Percentiles rank a stretch among this genome's conserved stretches.
phyloP scores from a whole-genome alignment of 1,284 basidiomycete genomes.

The Melampsora americana region DNA sequence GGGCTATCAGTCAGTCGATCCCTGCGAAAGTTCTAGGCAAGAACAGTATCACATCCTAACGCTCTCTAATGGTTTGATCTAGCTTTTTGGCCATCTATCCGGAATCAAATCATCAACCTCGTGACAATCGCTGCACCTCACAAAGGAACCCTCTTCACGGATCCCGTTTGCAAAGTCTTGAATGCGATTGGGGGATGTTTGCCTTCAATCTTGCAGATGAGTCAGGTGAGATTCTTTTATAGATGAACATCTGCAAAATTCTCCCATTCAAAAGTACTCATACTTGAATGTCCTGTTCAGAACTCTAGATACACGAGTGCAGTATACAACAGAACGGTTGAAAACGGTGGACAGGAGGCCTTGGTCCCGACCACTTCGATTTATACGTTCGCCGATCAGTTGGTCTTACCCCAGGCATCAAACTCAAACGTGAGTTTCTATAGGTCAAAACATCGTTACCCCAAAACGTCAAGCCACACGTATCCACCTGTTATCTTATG shows the following conservation, averaged over 20 bases:
- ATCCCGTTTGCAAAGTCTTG: slow-evolving; percentile 44
- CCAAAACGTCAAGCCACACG: neutral
- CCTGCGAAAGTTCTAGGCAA: neutral
- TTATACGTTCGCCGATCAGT: slow-evolving; percentile 1
- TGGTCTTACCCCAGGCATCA: too few species aligned
- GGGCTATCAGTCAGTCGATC: slow-evolving; percentile 24
- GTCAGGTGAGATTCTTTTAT: neutral
- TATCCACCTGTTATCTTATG: too few species aligned
- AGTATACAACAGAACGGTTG: neutral
- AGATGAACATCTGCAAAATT: too few species aligned
- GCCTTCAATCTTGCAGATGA: slow-evolving; percentile 2
- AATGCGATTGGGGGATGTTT: slow-evolving; percentile 12
- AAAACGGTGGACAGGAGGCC: neutral
- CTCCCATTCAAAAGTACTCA: too few species aligned
- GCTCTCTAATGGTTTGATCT: slow-evolving; percentile 24
- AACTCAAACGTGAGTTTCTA: neutral
- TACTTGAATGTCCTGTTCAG: neutral
- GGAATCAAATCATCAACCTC: too few species aligned
- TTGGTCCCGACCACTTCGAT: slow-evolving; percentile 22
- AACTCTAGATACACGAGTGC: slow-evolving; percentile 1
- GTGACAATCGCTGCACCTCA: too few species aligned
- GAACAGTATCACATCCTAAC: neutral
- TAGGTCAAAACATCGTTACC: neutral
- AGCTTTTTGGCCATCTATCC: slow-evolving; percentile 45
- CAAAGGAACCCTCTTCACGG: slow-evolving; percentile 36